phyloP scores from a whole-genome alignment of 345 rosid genomes.

The Salix exigua region DNA sequence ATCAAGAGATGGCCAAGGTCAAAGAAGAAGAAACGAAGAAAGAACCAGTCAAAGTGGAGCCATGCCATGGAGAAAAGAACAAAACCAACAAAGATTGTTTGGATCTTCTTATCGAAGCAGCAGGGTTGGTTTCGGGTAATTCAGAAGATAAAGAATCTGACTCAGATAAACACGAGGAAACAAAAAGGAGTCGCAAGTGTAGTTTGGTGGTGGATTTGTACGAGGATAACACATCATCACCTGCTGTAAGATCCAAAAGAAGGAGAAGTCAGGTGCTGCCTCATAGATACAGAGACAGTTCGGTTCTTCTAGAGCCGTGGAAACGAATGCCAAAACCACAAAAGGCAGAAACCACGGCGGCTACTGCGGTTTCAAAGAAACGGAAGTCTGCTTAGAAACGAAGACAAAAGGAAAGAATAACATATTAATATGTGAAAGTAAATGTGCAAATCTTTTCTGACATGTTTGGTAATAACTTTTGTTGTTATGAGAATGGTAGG shows the following conservation, averaged over 20 bases:
- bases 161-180: not conserved
- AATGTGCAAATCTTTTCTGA: not conserved
- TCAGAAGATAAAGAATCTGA: not conserved
- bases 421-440: not conserved
- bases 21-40: constrained; percentile 2
- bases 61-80: not conserved
- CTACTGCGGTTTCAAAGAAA: constrained; percentile 9
- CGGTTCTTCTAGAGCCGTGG: constrained; percentile 35
- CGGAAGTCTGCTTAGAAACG: not conserved
- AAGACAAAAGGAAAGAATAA: not conserved
- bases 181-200: not conserved
- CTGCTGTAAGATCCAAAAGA: constrained; percentile 40
- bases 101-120: constrained; percentile 40
- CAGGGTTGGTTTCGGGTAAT: constrained; percentile 27
- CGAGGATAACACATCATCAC: constrained; percentile 13
- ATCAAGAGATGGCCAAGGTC: not conserved
- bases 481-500: not conserved
- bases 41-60: constrained; percentile 7
- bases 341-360: constrained; percentile 15
- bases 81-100: constrained; percentile 15
- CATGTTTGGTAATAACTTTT: not conserved
- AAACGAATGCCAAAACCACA: constrained; percentile 13
- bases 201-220: not conserved
- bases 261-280: constrained; percentile 45
- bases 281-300: constrained; percentile 39